Conservation (phyloP, 2,329 filamentous ascomycete genomes). For the Aspergillus fischeri region DNA sequence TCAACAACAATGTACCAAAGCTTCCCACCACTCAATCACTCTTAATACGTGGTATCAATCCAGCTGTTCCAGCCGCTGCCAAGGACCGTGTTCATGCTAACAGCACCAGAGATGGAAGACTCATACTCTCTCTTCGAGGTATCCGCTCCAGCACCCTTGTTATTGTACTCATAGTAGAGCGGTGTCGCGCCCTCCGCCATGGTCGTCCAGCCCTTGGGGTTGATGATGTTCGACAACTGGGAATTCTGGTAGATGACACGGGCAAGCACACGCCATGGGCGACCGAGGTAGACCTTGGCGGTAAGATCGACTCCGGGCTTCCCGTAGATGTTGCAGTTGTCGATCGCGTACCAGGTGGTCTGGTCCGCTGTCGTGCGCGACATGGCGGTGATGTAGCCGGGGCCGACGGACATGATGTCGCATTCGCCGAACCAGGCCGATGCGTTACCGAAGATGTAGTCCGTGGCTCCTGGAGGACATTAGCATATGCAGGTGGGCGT, state of each 20-base stretch:
- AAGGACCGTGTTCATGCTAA: conserved; percentile 23
- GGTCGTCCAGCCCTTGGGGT: conserved; percentile 30
- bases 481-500: not conserved
- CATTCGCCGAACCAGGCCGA: conserved; percentile 29
- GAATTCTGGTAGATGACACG: conserved; percentile 34
- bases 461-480: conserved; percentile 23
- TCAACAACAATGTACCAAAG: too few species aligned
- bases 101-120: conserved; percentile 19
- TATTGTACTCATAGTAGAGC: conserved; percentile 28
- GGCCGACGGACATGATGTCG: conserved; percentile 29
- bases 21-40: too few species aligned
- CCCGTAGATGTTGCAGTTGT: conserved; percentile 24
- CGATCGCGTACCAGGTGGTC: conserved; percentile 29
- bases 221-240: conserved; percentile 24
- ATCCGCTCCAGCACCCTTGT: conserved; percentile 21
- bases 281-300: conserved; percentile 28
- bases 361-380: conserved; percentile 22
- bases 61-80: conserved; percentile 19
- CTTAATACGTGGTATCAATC: conserved; percentile 9
- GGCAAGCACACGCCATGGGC: conserved; percentile 31
- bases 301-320: conserved; percentile 16
- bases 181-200: conserved; percentile 29
- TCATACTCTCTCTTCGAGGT: conserved; percentile 19
- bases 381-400: conserved; percentile 30
- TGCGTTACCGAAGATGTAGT: conserved; percentile 35